These are phyloP conservation scores for Alternaria sp. DNA, from an alignment of 2,329 filamentous ascomycete genomes.

Conservation along the genomic window DNA sequence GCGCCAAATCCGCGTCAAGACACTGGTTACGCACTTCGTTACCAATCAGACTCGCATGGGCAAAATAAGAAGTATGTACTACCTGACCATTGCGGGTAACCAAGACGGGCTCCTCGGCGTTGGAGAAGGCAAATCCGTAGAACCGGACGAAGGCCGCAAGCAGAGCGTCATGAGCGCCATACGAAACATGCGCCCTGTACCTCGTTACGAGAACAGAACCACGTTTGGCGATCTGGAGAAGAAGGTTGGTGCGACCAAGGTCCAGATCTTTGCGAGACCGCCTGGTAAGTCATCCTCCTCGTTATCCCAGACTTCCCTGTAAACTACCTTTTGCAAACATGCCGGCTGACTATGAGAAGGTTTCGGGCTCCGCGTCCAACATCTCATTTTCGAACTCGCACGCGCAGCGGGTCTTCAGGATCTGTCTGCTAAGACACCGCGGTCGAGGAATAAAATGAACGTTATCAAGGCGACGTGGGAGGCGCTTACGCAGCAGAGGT, in stretches of 20 bases:
- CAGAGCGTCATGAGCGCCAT: constrained; percentile 85
- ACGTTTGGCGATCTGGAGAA: constrained; percentile 81
- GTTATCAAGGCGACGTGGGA: constrained; percentile 89
- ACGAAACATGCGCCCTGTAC: constrained; percentile 90
- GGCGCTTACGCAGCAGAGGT: constrained; percentile 80
- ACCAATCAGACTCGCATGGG: constrained; percentile 95
- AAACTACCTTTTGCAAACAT: background rate
- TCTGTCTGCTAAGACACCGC: constrained; percentile 79
- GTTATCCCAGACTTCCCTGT: background rate
- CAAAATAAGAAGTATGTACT: constrained; percentile 81
- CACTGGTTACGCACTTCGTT: constrained; percentile 75
- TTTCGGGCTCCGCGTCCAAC: constrained; percentile 90
- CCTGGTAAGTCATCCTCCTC: constrained; percentile 70
- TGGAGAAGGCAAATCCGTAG: constrained; percentile 86
- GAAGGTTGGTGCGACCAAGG: constrained; percentile 87
- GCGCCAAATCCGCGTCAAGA: constrained; percentile 67
- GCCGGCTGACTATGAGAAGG: constrained; percentile 59
- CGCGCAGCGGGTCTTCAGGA: constrained; percentile 86
- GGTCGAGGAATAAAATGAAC: constrained; percentile 96
- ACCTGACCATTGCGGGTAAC: constrained; percentile 85
- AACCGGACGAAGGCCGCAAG: constrained; percentile 68
- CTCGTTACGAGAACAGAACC: constrained; percentile 88
- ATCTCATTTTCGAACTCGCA: constrained; percentile 93
- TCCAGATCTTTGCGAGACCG: constrained; percentile 81
- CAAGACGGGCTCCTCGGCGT: constrained; percentile 83